Base-by-base conservation (phyloP, 495 filamentous ascomycete species). In the Penicillium cinerascens region DNA sequence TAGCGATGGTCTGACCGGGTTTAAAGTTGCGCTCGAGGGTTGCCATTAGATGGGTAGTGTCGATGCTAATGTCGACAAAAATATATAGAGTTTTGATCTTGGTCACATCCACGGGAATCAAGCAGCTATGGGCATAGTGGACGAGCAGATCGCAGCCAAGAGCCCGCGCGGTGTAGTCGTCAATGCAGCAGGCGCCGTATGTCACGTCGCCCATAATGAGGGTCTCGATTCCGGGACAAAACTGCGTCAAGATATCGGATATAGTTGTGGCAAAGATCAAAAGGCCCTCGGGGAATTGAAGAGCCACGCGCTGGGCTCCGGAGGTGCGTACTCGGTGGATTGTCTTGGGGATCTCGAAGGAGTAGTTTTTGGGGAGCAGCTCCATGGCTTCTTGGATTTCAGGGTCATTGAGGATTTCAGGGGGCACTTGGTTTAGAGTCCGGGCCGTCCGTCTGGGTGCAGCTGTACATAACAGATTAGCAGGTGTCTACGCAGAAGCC, bases 191-290 rank as follows among this genome's bases (percentile, higher is more conserved):
- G 2, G 93, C 93, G 42, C 93, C 93, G 72, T 99, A 99, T 0
- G 93, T 99, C 22, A 99, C 93, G 59, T 99, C 93, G 44, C 95
- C 93, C 93, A 99, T 97, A 67, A 99, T 97, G 15, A 97, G 74
- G 0, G 95, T 97, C 61, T 92, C 87, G 37, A 84, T 85, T 3
- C 88, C 91, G 0, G 91, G 85, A 68, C 93, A 99, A 76, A 99
- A 99, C 56, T 87, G 84, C 10, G 88, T 91, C 29, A 99, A 76
- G 70, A 97, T 99, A 70, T 99, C 93, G 3, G 95, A 95, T 49
- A 99, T 95, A 16, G 93, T 97, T 41, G 93, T 96, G 23, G 93
- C 95, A 67, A 97, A 99, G 21, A 99, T 79, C 23, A 97, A 83
- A 0, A 99, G 82, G 7, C 93, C 93, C 64, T 97, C 95, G 20